Evolutionary conservation across 2,329 filamentous ascomycete species (phyloP).

Genomic region (Lachnum nothofagi): DNA sequence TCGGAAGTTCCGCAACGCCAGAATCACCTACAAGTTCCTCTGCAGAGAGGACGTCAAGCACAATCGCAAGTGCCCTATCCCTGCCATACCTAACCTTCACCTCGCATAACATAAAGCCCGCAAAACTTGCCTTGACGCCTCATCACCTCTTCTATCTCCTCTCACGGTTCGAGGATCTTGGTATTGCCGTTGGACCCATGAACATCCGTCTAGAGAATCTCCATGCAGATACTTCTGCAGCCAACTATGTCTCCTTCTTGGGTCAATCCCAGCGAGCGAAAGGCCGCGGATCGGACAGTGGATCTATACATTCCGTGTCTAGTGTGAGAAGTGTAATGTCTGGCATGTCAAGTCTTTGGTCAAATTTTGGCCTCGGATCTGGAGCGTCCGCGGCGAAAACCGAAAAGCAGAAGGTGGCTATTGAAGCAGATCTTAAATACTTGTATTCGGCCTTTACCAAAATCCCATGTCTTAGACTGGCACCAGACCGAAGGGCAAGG

Average conservation of each 20-base stretch:
- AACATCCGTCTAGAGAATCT: slow-evolving; percentile 93
- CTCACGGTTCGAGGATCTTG: slow-evolving; percentile 88
- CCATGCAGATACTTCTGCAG: slow-evolving; percentile 76
- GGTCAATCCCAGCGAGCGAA: slow-evolving; percentile 76
- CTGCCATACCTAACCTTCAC: slow-evolving; percentile 80
- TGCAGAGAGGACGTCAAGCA: slow-evolving; percentile 64
- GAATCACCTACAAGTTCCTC: slow-evolving; percentile 42
- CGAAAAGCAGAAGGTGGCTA: slow-evolving; percentile 81
- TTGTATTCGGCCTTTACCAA: slow-evolving; percentile 98
- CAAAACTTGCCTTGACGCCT: slow-evolving; percentile 85
- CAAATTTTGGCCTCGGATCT: slow-evolving; percentile 75
- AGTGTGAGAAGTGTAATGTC: slow-evolving; percentile 98
- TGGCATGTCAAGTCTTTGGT: slow-evolving; percentile 90
- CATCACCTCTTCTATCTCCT: slow-evolving; percentile 96
- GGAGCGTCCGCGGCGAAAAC: slow-evolving; percentile 75
- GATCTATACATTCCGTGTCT: slow-evolving; percentile 90
- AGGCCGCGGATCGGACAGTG: slow-evolving; percentile 73
- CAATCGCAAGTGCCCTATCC: slow-evolving; percentile 79
- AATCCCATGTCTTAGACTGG: slow-evolving; percentile 82
- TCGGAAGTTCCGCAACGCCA: slow-evolving; percentile 37
- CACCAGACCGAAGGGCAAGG: slow-evolving; percentile 87
- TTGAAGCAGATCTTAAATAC: slow-evolving; percentile 87
- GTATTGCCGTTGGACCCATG: slow-evolving; percentile 89
- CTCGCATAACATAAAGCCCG: slow-evolving; percentile 79
- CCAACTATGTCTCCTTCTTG: slow-evolving; percentile 94